Conservation (phyloP, 768 basidiomycete genomes). For the Gymnopilus junonius region DNA sequence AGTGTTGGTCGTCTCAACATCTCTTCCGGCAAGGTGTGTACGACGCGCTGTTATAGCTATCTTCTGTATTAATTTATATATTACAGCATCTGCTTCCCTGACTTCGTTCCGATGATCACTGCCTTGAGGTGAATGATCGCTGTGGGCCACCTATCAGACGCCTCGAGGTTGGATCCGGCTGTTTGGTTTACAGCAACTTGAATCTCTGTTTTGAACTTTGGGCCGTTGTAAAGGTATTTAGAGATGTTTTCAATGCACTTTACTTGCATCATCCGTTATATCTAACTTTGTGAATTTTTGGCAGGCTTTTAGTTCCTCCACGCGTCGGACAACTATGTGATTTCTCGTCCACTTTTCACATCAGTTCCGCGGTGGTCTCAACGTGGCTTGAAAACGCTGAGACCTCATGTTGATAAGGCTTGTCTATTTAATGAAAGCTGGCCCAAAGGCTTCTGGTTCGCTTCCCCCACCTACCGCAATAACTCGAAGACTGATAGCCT, state of each 20-base stretch:
- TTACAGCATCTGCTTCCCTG: too few species aligned
- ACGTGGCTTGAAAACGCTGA: slow-evolving; percentile 15
- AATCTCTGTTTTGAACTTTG: neutral
- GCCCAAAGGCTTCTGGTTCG: neutral
- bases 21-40: too few species aligned
- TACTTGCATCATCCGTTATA: too few species aligned
- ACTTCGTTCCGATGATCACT: neutral
- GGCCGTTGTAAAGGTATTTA: too few species aligned
- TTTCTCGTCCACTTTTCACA: neutral
- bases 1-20: too few species aligned
- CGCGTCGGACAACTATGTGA: neutral
- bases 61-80: too few species aligned
- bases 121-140: neutral
- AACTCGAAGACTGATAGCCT: neutral
- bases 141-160: neutral
- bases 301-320: neutral
- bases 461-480: neutral
- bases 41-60: neutral
- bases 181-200: neutral
- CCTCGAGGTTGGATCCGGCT: neutral
- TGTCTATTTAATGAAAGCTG: slow-evolving; percentile 13
- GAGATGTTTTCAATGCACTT: too few species aligned
- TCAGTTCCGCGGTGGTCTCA: slow-evolving; percentile 10
- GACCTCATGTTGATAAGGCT: slow-evolving; percentile 18
- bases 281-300: neutral